phyloP scores from a whole-genome alignment of 352 stramenopile species.

The Thalassiosira gravida region DNA sequence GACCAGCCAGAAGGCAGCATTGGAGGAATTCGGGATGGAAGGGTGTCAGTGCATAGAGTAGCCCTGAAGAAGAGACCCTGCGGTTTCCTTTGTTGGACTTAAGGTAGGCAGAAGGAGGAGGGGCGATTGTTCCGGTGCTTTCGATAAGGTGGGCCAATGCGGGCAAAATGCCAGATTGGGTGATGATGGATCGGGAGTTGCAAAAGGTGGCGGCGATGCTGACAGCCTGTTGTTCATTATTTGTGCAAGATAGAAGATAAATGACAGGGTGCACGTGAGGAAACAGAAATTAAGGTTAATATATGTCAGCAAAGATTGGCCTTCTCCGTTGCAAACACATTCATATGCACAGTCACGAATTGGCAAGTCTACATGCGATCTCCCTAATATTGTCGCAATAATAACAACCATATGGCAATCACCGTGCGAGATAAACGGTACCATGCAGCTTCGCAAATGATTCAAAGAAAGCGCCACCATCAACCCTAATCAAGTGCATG shows the following conservation, averaged over 20 bases:
- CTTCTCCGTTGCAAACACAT: no score
- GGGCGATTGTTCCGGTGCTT: constrained; percentile 1
- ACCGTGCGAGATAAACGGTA: no score
- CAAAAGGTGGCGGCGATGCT: constrained; percentile 28
- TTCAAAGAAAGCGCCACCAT: no score
- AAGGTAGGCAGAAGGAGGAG: not conserved
- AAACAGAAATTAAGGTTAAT: no score
- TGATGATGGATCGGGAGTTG: constrained; percentile 24
- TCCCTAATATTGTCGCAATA: no score
- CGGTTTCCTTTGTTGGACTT: not conserved
- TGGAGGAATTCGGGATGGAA: constrained; percentile 52
- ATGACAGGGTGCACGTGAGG: not conserved
- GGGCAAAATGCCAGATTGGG: constrained; percentile 36
- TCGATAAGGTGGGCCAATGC: constrained; percentile 35
- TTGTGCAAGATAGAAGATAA: not conserved
- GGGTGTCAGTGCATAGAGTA: constrained; percentile 16
- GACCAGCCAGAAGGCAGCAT: constrained; percentile 29
- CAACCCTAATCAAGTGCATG: no score
- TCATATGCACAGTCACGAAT: no score
- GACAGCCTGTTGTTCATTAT: constrained; percentile 10
- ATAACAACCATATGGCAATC: no score
- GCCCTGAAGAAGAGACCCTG: no score
- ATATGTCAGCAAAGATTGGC: no score
- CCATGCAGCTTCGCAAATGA: no score
- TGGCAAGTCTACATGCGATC: no score